phyloP scores from a whole-genome alignment of 2,329 filamentous ascomycete species.

The Microdochium bolleyi region DNA sequence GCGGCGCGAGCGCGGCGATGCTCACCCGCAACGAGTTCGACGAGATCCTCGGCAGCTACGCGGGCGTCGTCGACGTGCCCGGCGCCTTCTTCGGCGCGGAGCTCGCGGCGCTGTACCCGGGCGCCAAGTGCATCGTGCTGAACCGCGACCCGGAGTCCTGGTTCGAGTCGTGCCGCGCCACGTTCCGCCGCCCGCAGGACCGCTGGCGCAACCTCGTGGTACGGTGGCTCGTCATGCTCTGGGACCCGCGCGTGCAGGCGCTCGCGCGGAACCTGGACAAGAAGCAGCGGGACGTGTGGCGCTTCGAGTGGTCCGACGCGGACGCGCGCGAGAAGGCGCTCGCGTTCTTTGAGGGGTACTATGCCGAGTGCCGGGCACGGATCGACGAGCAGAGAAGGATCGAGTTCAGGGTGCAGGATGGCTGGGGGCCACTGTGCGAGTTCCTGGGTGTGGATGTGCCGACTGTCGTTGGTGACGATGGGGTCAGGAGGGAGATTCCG shows the following conservation, averaged over 20 bases:
- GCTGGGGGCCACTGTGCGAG: not conserved
- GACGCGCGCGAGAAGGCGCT: not conserved
- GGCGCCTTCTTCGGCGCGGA: constrained; percentile 20
- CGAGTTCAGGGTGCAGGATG: not conserved
- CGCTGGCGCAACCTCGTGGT: not conserved
- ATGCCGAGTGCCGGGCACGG: not conserved
- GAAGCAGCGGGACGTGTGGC: not conserved
- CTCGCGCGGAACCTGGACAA: not conserved
- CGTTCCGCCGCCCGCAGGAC: constrained; percentile 5
- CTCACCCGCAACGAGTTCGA: constrained; percentile 35
- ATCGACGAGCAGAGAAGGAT: not conserved
- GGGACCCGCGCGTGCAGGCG: constrained; percentile 11
- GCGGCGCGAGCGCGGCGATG: constrained; percentile 2
- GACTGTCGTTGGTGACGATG: not conserved
- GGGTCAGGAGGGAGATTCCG: not conserved
- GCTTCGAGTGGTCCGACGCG: not conserved
- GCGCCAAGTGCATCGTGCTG: constrained; percentile 29
- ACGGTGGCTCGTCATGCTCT: constrained; percentile 14
- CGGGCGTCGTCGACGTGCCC: constrained; percentile 8
- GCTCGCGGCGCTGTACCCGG: constrained; percentile 22
- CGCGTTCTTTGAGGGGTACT: not conserved
- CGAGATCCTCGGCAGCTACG: constrained; percentile 32
- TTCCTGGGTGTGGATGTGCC: not conserved
- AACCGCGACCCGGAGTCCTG: constrained; percentile 29
- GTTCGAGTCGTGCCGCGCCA: constrained; percentile 21